Evolutionary conservation across 1,284 basidiomycete genomes (phyloP).

Genomic region (Mycosarcoma mackinlayi): DNA sequence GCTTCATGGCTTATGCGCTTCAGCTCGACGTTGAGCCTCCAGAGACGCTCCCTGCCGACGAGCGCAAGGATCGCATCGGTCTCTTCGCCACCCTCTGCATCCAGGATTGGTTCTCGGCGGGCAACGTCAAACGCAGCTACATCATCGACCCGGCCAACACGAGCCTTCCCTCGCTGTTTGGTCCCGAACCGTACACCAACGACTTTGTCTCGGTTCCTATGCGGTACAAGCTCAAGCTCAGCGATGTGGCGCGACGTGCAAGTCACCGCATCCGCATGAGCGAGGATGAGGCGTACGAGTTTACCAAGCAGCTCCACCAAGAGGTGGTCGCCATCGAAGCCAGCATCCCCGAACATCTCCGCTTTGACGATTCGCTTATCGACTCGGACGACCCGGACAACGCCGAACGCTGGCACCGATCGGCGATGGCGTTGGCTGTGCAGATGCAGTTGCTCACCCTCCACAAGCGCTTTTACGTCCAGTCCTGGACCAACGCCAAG

Average conservation of each 20-base stretch:
- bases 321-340: constrained; percentile 50
- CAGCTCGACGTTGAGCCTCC: constrained; percentile 59
- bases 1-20: constrained; percentile 51
- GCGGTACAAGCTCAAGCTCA: constrained; percentile 43
- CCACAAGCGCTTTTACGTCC: constrained; percentile 63
- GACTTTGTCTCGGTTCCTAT: constrained; percentile 36
- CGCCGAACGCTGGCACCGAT: constrained; percentile 30
- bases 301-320: constrained; percentile 53
- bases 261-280: constrained; percentile 49
- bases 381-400: constrained; percentile 31
- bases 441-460: constrained; percentile 40
- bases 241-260: constrained; percentile 46
- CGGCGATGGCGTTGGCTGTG: constrained; percentile 31
- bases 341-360: constrained; percentile 39
- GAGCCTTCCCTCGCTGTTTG: constrained; percentile 44
- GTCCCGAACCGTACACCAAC: constrained; percentile 40
- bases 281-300: constrained; percentile 49
- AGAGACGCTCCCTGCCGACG: constrained; percentile 34
- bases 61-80: constrained; percentile 50
- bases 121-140: constrained; percentile 50
- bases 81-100: constrained; percentile 49
- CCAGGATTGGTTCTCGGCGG: constrained; percentile 51
- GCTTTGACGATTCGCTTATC: constrained; percentile 49
- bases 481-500: constrained; percentile 55
- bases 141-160: constrained; percentile 46